Conservation (phyloP, 371 early-diverging fungal species). For the Rhizopus sp. region DNA sequence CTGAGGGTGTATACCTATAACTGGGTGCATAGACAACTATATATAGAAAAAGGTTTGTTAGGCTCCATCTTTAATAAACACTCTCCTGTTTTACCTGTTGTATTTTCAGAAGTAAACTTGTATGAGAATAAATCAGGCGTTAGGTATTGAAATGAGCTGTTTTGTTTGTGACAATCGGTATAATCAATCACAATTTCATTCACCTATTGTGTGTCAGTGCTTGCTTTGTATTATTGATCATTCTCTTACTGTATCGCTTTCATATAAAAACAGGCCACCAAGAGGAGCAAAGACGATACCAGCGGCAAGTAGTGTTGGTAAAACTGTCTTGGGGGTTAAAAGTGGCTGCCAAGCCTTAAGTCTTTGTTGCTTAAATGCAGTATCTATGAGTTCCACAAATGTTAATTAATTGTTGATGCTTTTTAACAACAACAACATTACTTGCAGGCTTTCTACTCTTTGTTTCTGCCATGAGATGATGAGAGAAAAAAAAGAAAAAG, state of each 20-base stretch:
- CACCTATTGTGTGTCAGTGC: slow-evolving; percentile 38
- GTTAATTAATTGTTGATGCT: background rate
- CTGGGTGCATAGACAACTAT: slow-evolving; percentile 40
- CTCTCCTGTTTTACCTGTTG: slow-evolving; percentile 26
- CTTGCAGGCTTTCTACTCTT: slow-evolving; percentile 53
- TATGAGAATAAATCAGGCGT: slow-evolving; percentile 34
- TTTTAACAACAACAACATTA: slow-evolving; percentile 10
- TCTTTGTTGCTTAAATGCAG: slow-evolving; percentile 92
- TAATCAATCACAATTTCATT: slow-evolving; percentile 83
- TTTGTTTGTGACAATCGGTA: slow-evolving; percentile 62
- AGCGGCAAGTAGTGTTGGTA: slow-evolving; percentile 84
- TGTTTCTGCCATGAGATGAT: slow-evolving; percentile 36
- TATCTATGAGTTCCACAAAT: slow-evolving; percentile 48
- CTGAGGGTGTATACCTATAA: slow-evolving; percentile 25
- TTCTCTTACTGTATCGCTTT: slow-evolving; percentile 50
- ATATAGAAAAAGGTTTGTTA: background rate
- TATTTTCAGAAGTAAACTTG: slow-evolving; percentile 45
- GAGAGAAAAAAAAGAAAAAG: slow-evolving; percentile 4
- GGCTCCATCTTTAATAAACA: background rate
- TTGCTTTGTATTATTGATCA: background rate
- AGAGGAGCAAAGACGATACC: slow-evolving; percentile 87
- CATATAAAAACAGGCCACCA: slow-evolving; percentile 72
- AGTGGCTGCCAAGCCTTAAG: slow-evolving; percentile 93
- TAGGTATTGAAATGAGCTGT: slow-evolving; percentile 3
- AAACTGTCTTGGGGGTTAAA: slow-evolving; percentile 85